Conservation (phyloP, 2,329 filamentous ascomycete genomes). For the Penicillium sp. region DNA sequence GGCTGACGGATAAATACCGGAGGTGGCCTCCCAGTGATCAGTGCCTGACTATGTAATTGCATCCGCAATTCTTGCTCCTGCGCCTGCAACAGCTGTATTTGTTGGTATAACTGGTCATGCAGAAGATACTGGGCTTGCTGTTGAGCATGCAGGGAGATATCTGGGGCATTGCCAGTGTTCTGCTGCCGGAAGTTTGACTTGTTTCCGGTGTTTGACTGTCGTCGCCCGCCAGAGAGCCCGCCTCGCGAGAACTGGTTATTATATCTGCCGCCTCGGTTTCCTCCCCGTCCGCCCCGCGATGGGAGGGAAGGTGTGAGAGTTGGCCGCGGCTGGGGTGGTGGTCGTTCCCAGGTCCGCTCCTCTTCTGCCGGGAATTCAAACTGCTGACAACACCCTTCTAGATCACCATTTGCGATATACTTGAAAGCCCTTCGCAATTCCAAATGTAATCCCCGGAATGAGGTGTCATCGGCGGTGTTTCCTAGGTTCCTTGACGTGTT, state of each 20-base stretch:
- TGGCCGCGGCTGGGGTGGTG: conserved; percentile 49
- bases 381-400: conserved; percentile 76
- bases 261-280: conserved; percentile 44
- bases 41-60: conserved; percentile 40
- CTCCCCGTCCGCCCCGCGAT: conserved; percentile 44
- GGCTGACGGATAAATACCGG: conserved; percentile 37
- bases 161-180: conserved; percentile 29
- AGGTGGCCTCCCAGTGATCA: conserved; percentile 33
- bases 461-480: conserved; percentile 91
- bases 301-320: conserved; percentile 40
- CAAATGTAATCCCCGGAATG: conserved; percentile 80
- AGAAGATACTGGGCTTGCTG: conserved; percentile 42
- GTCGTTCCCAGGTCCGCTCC: conserved; percentile 49
- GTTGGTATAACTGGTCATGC: conserved; percentile 43
- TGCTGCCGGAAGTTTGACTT: conserved; percentile 33
- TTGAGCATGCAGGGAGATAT: conserved; percentile 36
- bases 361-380: conserved; percentile 83
- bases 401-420: conserved; percentile 64
- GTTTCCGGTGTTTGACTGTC: conserved; percentile 51
- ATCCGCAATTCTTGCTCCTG: conserved; percentile 44
- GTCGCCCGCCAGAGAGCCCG: conserved; percentile 41
- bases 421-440: conserved; percentile 86
- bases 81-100: conserved; percentile 44
- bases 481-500: conserved; percentile 81
- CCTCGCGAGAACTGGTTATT: conserved; percentile 42